Base-by-base conservation (phyloP, 176 grass and related monocot species). In the Tillandsia fasciculata region DNA sequence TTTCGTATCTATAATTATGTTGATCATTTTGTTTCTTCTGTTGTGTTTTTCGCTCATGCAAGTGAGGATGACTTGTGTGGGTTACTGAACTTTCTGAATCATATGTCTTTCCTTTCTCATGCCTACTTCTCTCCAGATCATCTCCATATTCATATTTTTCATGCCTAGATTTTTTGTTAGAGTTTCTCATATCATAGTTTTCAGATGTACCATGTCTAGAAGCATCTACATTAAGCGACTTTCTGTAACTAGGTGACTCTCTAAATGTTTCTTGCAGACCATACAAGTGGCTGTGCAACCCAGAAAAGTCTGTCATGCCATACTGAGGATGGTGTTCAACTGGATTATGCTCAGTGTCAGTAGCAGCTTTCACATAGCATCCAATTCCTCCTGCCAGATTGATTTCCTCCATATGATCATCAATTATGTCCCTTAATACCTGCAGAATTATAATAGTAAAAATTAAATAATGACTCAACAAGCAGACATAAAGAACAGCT, bases 361-460 rank as follows among this genome's bases (percentile, higher is more conserved):
- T 47, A 52, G 84, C 27, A 76, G 33, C 65, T 87, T 84, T 84
- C 66, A 65, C 51, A 81, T 76, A 50, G 64, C 71, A 83, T 70
- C 77, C 87, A 74, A 96, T 69, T 42, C 83, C 78, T 72, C 85
- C 91, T 66, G 83, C 83, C 52, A 85, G 86, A 85, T 83, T 89
- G 74, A 97, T 97, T 69, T 92, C 83, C 63, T 92, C 93, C 93
- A 97, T 97, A 63, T 97, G 89, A 29, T 92, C 89, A 80, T 92
- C 83, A 83, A 97, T 97, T 82, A 97, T 97, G 77, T 92, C 93
- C 74, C 93, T 85, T 80, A 97, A 70, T 87, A 97, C 65, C 93
- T 97, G 80, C 68, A 92, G 69, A 26, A 78, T 17, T 68, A 64
- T 12, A 20, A 74, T 48, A 49, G 10, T 10, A 64, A 33, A 48